Evolutionary conservation across 352 stramenopile genomes (phyloP).

Genomic region (Pythium utonaiense): DNA sequence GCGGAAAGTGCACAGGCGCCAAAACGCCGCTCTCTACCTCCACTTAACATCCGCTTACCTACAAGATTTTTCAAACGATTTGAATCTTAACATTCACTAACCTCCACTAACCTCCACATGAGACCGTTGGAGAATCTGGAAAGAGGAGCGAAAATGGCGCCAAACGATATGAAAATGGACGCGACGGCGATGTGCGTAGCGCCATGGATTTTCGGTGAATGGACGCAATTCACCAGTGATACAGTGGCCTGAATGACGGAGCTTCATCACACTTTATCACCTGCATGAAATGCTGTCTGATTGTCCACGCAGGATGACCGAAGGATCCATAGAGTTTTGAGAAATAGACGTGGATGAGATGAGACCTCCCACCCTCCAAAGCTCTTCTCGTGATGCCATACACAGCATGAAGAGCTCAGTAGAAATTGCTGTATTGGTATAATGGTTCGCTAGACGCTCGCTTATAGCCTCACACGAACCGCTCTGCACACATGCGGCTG

Average conservation of each 20-base stretch:
- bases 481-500: conserved; percentile 57
- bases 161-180: conserved; percentile 5
- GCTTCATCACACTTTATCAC: neutral
- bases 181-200: neutral
- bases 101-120: neutral
- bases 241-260: too few species aligned
- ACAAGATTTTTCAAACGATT: neutral
- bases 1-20: conserved; percentile 16
- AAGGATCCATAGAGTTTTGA: too few species aligned
- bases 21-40: conserved; percentile 26
- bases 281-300: too few species aligned
- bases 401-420: too few species aligned
- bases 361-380: too few species aligned
- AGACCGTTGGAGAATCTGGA: conserved; percentile 5
- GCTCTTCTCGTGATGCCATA: too few species aligned
- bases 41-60: conserved; percentile 22
- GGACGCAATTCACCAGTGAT: too few species aligned
- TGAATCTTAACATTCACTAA: conserved; percentile 15
- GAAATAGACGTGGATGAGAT: too few species aligned
- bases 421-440: too few species aligned
- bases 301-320: too few species aligned
- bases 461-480: conserved; percentile 39
- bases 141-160: conserved; percentile 8
- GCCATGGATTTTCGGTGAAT: neutral
- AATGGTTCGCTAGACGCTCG: too few species aligned